A percentile compares a stretch with the other conserved stretches of the same genome.
These are phyloP conservation scores for Pisolithus orientalis DNA, from an alignment of 768 basidiomycete genomes.

Conservation along the genomic window DNA sequence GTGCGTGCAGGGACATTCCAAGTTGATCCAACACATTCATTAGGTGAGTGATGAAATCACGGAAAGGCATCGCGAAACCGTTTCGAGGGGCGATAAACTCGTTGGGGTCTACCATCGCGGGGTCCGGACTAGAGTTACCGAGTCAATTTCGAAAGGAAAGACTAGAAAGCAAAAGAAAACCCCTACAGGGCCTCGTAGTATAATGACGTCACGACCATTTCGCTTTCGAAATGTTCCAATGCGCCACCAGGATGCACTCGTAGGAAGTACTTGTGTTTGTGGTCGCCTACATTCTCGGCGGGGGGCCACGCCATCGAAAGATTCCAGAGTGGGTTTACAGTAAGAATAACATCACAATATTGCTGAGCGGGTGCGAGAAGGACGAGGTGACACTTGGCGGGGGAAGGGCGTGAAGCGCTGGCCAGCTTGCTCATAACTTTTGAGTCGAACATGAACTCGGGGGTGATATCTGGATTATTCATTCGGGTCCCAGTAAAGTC, in stretches of 20 bases:
- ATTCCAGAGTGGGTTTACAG: conserved; percentile 70
- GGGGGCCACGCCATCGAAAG: conserved; percentile 74
- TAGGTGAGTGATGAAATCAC: conserved; percentile 75
- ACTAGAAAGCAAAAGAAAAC: background rate
- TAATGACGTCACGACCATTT: conserved; percentile 70
- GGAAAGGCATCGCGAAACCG: conserved; percentile 78
- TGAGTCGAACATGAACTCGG: conserved; percentile 70
- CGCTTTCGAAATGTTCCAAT: conserved; percentile 79
- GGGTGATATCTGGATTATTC: conserved; percentile 53
- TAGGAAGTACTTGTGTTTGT: conserved; percentile 78
- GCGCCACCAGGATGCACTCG: conserved; percentile 82
- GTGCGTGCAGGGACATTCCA: conserved; percentile 76
- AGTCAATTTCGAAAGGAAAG: background rate
- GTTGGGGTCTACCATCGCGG: conserved; percentile 66
- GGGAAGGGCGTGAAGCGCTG: conserved; percentile 63
- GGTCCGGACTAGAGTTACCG: conserved; percentile 59
- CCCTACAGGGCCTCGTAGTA: conserved; percentile 85
- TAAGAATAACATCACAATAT: conserved; percentile 74
- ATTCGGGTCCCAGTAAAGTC: conserved; percentile 80
- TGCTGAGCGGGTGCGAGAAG: conserved; percentile 68
- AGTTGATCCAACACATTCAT: conserved; percentile 80
- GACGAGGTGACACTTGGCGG: conserved; percentile 71
- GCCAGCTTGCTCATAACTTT: conserved; percentile 74
- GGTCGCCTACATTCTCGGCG: conserved; percentile 57
- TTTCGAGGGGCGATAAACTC: conserved; percentile 79